Evolutionary conservation across 768 basidiomycete genomes (phyloP), one percentile per base, ranked within the genome.

Genomic region (Boletales sp.): DNA sequence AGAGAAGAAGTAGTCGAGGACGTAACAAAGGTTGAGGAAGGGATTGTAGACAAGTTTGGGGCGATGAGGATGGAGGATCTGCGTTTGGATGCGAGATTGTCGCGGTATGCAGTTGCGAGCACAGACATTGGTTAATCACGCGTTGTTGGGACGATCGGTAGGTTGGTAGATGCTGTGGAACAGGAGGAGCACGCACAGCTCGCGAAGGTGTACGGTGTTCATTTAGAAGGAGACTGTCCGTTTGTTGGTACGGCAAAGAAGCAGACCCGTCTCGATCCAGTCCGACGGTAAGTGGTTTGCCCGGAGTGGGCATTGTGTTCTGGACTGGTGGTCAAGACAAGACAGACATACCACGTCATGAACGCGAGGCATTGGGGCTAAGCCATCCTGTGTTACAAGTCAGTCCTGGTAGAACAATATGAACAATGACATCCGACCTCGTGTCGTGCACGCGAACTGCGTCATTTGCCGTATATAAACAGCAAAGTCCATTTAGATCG

Each of bases 1-100:
- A 66, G 55, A 50, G 61, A 65, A 51, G 61, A 66, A 49, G 49
- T 37, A 0, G 62, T 60, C 21, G 62, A 55, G 34, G 63, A 59
- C 34, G 58, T 53, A 40, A 63, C 47, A 18, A 64, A 43, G 6
- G 58, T 51, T 0, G 63, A 66, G 32, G 64, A 64, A 9, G 63
- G 54, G 39, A 66, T 66, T 0, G 63, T 64, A 35, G 64, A 66
- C 40, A 66, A 43, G 48, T 58, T 45, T 8, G 61, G 54, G 0
- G 55, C 24, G 50, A 63, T 4, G 30, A 63, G 38, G 43, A 63
- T 47, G 45, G 52, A 58, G 1, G 48, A 45, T 30, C 64, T 49
- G 45, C 13, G 29, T 24, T 49, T 51, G 17, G 47, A 11, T 18
- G 27, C 34, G 24, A 32, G 47, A 51, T 45, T 36, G 18, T 56